Base-by-base conservation (phyloP, 495 filamentous ascomycete species). In the Paragyromitra xinjiangensis region DNA sequence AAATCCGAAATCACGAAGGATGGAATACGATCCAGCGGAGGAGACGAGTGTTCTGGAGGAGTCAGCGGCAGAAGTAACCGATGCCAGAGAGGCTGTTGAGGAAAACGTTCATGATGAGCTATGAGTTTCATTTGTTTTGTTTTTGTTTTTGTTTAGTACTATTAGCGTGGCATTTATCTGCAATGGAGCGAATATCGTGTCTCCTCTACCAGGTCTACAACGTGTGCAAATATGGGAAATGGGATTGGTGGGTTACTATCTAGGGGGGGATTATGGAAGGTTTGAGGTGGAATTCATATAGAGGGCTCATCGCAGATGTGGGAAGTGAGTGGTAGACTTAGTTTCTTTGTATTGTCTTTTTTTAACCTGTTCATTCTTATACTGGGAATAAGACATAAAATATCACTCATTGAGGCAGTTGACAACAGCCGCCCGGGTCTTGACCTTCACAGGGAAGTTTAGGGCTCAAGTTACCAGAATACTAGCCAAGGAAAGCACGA, bases 81-180 rank as follows among this genome's bases (percentile, higher is more conserved):
- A 79, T 45, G 48, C 39, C 69, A 73, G 81, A 69, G 72, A 77
- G 5, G 59, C 70, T 12, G 79, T 78, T 48, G 85, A 86, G 44
- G 86, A 86, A 69, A 84, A 83, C 37, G 83, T 86, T 26, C 80
- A 84, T 58, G 84, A 86, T 39, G 85, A 87, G 61, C 59, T 72
- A 73, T 75, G 59, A 64, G 7, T 11, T 66, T 42, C 34, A 19
- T 11, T 64, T 19, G 16, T 26, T 53, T 70, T 64, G 14, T 16
- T 56, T 71, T 63, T 8, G 44, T 42, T 16, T 64, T 71, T 19
- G 16, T 12, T 70, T 61, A 55, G 34, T 59, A 71, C 16, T 29
- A 75, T 69, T 71, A 72, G 67, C 73, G 58, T 45, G 29, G 56
- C 56, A 71, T 71, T 63, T 56, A 56, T 14, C 53, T 56, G 12